Base-by-base conservation (phyloP, 768 basidiomycete genomes). In the Mycena galericulata region DNA sequence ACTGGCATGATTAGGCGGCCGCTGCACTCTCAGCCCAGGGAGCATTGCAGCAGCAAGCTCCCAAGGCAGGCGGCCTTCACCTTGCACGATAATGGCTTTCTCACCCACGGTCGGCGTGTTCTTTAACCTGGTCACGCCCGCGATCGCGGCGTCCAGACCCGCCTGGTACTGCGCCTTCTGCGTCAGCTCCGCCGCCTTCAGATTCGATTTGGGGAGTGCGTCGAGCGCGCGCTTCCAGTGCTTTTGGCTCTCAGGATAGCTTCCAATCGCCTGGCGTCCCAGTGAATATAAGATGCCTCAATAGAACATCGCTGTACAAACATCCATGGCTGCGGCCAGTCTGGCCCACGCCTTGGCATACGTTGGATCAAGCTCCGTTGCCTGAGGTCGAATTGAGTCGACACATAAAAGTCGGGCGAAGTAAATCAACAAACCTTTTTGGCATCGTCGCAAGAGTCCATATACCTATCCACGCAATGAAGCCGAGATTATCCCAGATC, bases 341-440 rank as follows among this genome's bases (percentile, higher is more conserved):
- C 75, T 46, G 3, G 66, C 73, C 27, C 45, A 59, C 6, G 57
- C 75, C 57, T 75, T 76, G 5, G 71, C 40, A 47, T 76, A 74
- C 7, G 51, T 65, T 0, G 75, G 72, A 51, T 76, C 74, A n/a
- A 76, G 67, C 24, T 56, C 45, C 9, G 72, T 72, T 24, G 74
- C 75, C 75, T 76, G 51, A 43, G 17, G 17, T 43, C 17, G 17
- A 43, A 43, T 5, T 5, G 17, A 17, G 17, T 43, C 18, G 18
- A n/a, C 34, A 22, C 4, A 38, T 17, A 10, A 5, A 24, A 36
- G 22, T 34, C 22, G 30, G 11, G 18, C n/a, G n/a, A 3, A 9
- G 56, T n/a, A 50, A 22, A 22, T 18, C 22, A 60, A 69, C 46
- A n/a, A 20, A 65, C 75, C 72, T 72, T 71, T 20, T 32, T 58